These are phyloP conservation scores for Paracorniculantispora psalliotae DNA, from an alignment of 2,329 filamentous ascomycete species.

Conservation along the genomic window DNA sequence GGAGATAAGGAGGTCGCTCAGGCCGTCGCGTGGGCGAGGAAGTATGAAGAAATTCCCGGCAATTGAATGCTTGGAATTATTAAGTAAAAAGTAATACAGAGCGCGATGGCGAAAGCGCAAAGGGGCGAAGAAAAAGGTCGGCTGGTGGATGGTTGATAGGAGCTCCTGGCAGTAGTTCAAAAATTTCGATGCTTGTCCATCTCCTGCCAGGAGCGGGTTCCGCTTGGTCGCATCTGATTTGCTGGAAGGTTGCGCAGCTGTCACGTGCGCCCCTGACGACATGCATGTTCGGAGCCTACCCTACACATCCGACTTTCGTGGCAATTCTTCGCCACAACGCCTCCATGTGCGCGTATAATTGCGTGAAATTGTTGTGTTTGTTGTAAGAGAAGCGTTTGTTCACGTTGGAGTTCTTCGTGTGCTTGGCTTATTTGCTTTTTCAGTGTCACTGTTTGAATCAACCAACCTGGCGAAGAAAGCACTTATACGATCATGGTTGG, in stretches of 20 bases:
- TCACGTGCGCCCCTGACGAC: conserved; percentile 14
- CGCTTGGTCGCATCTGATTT: conserved; percentile 1
- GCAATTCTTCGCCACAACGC: too few relatives aligned
- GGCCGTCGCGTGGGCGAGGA: not conserved
- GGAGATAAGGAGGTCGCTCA: not conserved
- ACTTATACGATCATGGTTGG: too few relatives aligned
- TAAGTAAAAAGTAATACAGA: not conserved
- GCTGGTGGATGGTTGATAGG: conserved; percentile 6
- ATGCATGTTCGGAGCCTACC: too few relatives aligned
- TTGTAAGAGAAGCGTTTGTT: too few relatives aligned
- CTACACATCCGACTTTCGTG: too few relatives aligned
- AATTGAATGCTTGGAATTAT: conserved; percentile 9
- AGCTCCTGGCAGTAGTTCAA: conserved; percentile 12
- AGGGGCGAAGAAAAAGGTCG: not conserved
- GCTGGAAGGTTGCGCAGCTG: not conserved
- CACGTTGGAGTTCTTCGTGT: too few relatives aligned
- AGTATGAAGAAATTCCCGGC: not conserved
- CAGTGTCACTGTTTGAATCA: too few relatives aligned
- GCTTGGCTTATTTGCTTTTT: too few relatives aligned
- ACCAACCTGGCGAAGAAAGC: too few relatives aligned
- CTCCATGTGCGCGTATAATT: too few relatives aligned
- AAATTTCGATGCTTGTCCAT: conserved; percentile 15
- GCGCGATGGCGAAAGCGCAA: not conserved
- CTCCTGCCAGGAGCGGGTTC: not conserved
- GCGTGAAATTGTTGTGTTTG: too few relatives aligned